Conservation (phyloP, 2,329 filamentous ascomycete genomes). For the Gnomoniopsis sp. region DNA sequence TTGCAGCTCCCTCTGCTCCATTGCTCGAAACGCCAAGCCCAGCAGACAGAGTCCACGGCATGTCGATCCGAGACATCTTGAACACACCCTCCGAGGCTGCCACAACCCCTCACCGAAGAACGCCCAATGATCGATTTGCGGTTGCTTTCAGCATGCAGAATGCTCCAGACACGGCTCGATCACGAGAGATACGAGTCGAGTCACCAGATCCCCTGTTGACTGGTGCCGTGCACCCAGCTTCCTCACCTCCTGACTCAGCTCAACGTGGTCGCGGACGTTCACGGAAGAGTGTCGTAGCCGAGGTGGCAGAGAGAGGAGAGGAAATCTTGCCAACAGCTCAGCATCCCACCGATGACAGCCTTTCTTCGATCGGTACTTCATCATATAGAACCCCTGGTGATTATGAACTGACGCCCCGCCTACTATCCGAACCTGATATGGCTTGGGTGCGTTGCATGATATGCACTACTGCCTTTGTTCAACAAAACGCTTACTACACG, state of each 20-base stretch:
- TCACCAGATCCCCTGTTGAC: slow-evolving; percentile 1
- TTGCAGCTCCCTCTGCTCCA: slow-evolving; percentile 9
- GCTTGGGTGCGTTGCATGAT: slow-evolving; percentile 89
- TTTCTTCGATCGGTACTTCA: slow-evolving; percentile 19
- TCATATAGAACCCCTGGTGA: slow-evolving; percentile 62
- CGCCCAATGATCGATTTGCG: slow-evolving; percentile 8
- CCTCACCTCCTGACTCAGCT: background rate
- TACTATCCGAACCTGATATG: slow-evolving; percentile 71
- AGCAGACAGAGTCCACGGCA: slow-evolving; percentile 2
- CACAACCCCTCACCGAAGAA: slow-evolving; percentile 3
- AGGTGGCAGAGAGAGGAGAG: background rate
- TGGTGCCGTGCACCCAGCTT: background rate
- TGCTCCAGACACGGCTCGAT: background rate
- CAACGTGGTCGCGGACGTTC: slow-evolving; percentile 25
- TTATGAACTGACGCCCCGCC: slow-evolving; percentile 75
- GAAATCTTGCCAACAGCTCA: slow-evolving; percentile 4
- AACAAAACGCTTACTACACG: slow-evolving; percentile 83
- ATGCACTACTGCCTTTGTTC: slow-evolving; percentile 79
- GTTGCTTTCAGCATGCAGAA: slow-evolving; percentile 1
- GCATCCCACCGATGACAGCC: background rate
- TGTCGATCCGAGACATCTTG: slow-evolving; percentile 15
- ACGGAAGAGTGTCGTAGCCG: slow-evolving; percentile 24
- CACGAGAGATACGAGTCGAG: background rate
- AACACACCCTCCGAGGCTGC: slow-evolving; percentile 11
- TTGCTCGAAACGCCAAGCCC: slow-evolving; percentile 15